Percentiles rank a stretch among this genome's conserved stretches.
These are phyloP conservation scores for Cladosporium sp. DNA, from an alignment of 2,329 filamentous ascomycete genomes.

Conservation along the genomic window DNA sequence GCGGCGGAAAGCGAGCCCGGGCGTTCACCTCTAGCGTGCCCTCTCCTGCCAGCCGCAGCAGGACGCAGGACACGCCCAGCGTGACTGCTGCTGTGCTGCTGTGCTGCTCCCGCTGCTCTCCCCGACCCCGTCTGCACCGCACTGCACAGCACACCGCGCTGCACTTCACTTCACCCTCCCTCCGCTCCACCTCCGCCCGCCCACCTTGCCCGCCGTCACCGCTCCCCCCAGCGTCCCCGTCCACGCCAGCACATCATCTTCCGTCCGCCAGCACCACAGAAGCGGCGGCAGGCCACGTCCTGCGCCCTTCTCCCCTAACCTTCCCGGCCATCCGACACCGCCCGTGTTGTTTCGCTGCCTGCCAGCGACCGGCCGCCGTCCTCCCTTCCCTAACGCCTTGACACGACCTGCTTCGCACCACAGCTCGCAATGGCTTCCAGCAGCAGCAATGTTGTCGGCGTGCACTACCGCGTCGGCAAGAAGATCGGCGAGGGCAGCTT, in stretches of 20 bases:
- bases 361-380: not conserved
- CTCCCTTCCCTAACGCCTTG: not conserved
- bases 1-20: too few relatives aligned
- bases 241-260: not conserved
- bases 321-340: not conserved
- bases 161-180: not conserved
- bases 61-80: not conserved
- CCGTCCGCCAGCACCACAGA: not conserved
- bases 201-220: not conserved
- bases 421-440: slow-evolving; percentile 64
- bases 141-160: not conserved
- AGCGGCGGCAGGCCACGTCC: slow-evolving; percentile 10
- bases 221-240: not conserved
- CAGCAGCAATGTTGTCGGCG: slow-evolving; percentile 94
- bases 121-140: not conserved
- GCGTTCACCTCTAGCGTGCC: not conserved
- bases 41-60: not conserved
- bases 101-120: too few relatives aligned
- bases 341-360: not conserved
- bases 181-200: not conserved
- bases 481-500: slow-evolving; percentile 99
- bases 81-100: too few relatives aligned
- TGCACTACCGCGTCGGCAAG: slow-evolving; percentile 97
- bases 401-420: slow-evolving; percentile 10
- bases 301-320: slow-evolving; percentile 8